Evolutionary conservation across 2,329 filamentous ascomycete species (phyloP), one percentile per base, ranked within the genome.

Genomic region (Pseudogymnoascus sp.): DNA sequence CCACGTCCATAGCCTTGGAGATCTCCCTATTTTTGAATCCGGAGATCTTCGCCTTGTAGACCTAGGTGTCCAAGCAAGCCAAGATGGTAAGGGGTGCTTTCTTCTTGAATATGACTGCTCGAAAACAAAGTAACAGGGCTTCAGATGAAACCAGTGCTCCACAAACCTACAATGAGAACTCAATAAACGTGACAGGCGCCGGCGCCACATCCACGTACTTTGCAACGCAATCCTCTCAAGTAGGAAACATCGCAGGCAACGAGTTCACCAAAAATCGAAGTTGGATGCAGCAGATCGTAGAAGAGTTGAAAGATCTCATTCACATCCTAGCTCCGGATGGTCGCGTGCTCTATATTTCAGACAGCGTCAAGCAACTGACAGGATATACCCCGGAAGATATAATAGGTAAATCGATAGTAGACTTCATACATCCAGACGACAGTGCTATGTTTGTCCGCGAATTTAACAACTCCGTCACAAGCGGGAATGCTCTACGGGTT

Each of bases 241-340:
- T 60, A 35, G 67, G 66, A 14, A 77, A 78, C 60, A 86, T 82
- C 74, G 86, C 82, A 6, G 73, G 87, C 68, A 87, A 84, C 67
- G 83, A 88, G 71, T 87, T 87, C 69, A 88, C 83, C 14, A 87
- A 87, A 73, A 78, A 85, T 63, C 77, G 83, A 65, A 87, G 95
- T 72, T 97, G 93, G 93, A 89, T 91, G 14, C 90, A 93, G 73
- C 88, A 90, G 67, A 88, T 96, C 11, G 84, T 97, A 23, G 90
- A 96, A 74, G 93, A 96, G 79, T 80, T 97, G 69, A 90, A 88
- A 72, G 93, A 97, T 75, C 85, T 97, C 69, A 77, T 96, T 62
- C 88, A 96, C 72, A 92, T 97, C 64, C 83, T 97, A 60, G 92
- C 91, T 55, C 85, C 90, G 23, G 88, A 95, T 69, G 91, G 92